Evolutionary conservation across 169 alveolate species (phyloP).

Genomic region (Eimeria praecox): DNA sequence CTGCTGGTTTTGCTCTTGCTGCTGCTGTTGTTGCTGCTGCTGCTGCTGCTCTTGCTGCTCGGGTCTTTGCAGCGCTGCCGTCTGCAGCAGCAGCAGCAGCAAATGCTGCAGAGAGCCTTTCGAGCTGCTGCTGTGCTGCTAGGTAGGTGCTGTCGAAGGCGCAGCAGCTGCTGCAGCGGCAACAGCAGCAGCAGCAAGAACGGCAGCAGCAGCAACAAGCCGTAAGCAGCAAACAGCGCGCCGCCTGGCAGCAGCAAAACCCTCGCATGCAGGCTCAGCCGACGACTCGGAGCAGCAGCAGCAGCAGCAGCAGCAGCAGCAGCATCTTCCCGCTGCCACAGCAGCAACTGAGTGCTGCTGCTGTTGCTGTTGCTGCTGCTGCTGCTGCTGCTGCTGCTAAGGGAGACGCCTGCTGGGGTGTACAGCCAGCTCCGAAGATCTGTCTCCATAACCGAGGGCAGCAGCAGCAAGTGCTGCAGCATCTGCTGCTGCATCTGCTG

Average conservation of each 20-base stretch:
- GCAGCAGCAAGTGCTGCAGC: slow-evolving; percentile 36
- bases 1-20: neutral
- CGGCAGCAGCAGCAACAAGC: slow-evolving; percentile 42
- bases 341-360: neutral
- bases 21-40: slow-evolving; percentile 20
- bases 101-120: neutral
- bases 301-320: neutral
- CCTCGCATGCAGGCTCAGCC: neutral
- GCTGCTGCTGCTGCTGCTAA: slow-evolving; percentile 50
- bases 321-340: neutral
- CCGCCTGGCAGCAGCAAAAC: slow-evolving; percentile 28
- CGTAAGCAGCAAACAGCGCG: slow-evolving; percentile 10
- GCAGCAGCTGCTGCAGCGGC: slow-evolving; percentile 15
- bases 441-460: neutral
- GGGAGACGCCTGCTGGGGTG: slow-evolving; percentile 17
- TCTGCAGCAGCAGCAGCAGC: too few relatives aligned
- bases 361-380: slow-evolving; percentile 26
- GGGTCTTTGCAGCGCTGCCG: too few relatives aligned
- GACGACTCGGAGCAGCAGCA: neutral
- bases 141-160: neutral
- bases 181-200: slow-evolving; percentile 1
- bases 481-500: neutral
- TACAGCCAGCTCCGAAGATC: neutral
- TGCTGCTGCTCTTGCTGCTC: neutral
- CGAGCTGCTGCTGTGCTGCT: neutral